A percentile compares a stretch with the other conserved stretches of the same genome.
These are phyloP conservation scores for Ceratopteris richardii DNA, from an alignment of 75 land plant species.

Conservation along the genomic window DNA sequence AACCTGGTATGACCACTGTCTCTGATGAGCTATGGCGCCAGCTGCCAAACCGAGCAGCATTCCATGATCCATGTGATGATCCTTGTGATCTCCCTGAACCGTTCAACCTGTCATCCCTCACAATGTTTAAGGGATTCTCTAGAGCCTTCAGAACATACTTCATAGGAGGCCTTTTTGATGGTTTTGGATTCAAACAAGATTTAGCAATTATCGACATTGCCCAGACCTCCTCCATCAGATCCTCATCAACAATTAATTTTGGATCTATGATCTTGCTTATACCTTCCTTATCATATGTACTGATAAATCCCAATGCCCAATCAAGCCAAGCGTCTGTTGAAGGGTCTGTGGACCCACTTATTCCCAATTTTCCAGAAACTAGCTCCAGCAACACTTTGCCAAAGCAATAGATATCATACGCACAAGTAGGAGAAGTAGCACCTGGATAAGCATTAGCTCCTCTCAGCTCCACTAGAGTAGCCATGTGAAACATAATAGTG, in stretches of 20 bases:
- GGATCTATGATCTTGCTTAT: slow-evolving; percentile 81
- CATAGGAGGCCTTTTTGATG: slow-evolving; percentile 75
- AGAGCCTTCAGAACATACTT: slow-evolving; percentile 76
- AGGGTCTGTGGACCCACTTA: slow-evolving; percentile 59
- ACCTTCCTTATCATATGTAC: slow-evolving; percentile 72
- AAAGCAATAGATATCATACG: slow-evolving; percentile 83
- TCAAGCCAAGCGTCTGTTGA: slow-evolving; percentile 61
- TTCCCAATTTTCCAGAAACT: slow-evolving; percentile 85
- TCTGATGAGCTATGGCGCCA: slow-evolving; percentile 87
- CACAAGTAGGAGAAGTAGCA: slow-evolving; percentile 44
- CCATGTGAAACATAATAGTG: no score
- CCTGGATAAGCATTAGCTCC: no score
- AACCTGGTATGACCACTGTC: slow-evolving; percentile 31
- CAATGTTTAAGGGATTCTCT: slow-evolving; percentile 86
- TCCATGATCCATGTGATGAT: slow-evolving; percentile 91
- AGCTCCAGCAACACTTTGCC: slow-evolving; percentile 91
- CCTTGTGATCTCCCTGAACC: slow-evolving; percentile 59
- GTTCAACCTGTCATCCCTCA: slow-evolving; percentile 62
- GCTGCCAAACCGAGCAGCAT: slow-evolving; percentile 85
- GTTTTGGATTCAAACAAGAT: slow-evolving; percentile 78
- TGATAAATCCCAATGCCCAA: slow-evolving; percentile 60
- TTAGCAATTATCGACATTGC: slow-evolving; percentile 94
- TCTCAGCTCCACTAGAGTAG: no score
- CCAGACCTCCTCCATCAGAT: slow-evolving; percentile 94
- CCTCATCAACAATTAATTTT: slow-evolving; percentile 79